Evolutionary conservation across 2,329 filamentous ascomycete genomes (phyloP).

Genomic region (Fonsecaea erecta): DNA sequence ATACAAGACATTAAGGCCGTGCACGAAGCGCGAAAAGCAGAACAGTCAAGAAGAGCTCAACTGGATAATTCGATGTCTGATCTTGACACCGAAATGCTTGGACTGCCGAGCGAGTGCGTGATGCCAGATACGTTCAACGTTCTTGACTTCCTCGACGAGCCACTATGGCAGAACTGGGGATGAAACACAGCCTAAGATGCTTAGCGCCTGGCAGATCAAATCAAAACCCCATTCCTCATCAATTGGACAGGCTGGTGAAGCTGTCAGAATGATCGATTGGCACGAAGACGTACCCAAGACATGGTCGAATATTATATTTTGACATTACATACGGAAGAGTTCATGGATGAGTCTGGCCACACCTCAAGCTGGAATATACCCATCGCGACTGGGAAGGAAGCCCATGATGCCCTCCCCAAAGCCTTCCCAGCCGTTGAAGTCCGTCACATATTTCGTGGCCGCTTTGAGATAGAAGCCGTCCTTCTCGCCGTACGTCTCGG

Average conservation of each 20-base stretch:
- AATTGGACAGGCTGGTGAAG: too few species aligned
- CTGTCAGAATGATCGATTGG: background rate
- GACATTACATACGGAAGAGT: background rate
- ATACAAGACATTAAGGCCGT: slow-evolving; percentile 17
- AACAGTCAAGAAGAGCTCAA: background rate
- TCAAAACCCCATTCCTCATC: too few species aligned
- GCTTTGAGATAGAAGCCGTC: slow-evolving; percentile 53
- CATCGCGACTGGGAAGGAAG: slow-evolving; percentile 6
- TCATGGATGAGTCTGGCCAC: background rate
- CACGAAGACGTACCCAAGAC: too few species aligned
- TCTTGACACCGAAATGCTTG: background rate
- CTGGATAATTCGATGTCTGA: background rate
- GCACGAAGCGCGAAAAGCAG: slow-evolving; percentile 16
- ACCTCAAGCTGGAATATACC: slow-evolving; percentile 6
- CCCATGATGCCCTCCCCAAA: slow-evolving; percentile 24
- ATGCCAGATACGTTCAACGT: background rate
- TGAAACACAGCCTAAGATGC: background rate
- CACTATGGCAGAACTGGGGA: slow-evolving; percentile 2
- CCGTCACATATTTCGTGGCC: slow-evolving; percentile 53
- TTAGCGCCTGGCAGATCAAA: too few species aligned
- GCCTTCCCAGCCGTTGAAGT: slow-evolving; percentile 45
- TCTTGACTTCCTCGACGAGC: slow-evolving; percentile 4
- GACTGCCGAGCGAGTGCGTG: background rate
- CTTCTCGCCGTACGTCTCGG: slow-evolving; percentile 38
- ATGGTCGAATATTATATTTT: background rate